phyloP scores from a whole-genome alignment of 139 green algal genomes.

The Chlorella sorokiniana region DNA sequence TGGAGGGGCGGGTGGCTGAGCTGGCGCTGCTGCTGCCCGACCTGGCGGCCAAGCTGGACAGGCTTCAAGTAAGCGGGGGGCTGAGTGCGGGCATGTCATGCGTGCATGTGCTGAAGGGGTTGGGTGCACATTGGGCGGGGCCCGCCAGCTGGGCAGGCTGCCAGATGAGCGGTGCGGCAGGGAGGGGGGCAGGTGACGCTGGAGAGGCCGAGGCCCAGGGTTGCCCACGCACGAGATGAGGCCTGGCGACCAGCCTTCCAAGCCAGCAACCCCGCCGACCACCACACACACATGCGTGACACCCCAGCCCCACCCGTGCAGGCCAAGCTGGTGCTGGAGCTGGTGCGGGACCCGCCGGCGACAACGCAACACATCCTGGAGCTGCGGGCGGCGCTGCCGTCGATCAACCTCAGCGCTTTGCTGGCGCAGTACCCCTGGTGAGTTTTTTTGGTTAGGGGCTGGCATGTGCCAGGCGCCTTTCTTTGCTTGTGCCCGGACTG shows the following conservation, averaged over 20 bases:
- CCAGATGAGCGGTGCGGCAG: too few relatives aligned
- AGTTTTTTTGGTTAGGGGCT: background rate
- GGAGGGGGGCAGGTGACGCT: too few relatives aligned
- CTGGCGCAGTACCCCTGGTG: constrained; percentile 27
- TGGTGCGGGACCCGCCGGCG: constrained; percentile 2
- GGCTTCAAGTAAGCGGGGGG: constrained; percentile 4
- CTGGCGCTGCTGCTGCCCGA: constrained; percentile 46
- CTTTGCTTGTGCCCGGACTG: too few relatives aligned
- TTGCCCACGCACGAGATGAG: too few relatives aligned
- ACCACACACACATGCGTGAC: background rate
- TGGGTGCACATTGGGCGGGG: too few relatives aligned
- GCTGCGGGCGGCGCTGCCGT: constrained; percentile 29
- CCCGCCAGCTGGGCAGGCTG: too few relatives aligned
- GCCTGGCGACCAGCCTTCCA: too few relatives aligned
- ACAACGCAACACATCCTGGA: constrained; percentile 30
- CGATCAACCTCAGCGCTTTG: constrained; percentile 30
- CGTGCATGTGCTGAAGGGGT: too few relatives aligned
- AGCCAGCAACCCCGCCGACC: too few relatives aligned
- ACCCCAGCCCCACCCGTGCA: background rate
- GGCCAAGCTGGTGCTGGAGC: background rate
- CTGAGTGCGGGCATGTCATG: background rate
- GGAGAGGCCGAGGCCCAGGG: too few relatives aligned
- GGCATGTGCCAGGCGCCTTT: background rate
- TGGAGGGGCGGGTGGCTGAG: constrained; percentile 31
- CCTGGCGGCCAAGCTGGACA: constrained; percentile 42